Evolutionary conservation across 106 monocot genomes (phyloP).

Genomic region (Hemerocallis citrina): DNA sequence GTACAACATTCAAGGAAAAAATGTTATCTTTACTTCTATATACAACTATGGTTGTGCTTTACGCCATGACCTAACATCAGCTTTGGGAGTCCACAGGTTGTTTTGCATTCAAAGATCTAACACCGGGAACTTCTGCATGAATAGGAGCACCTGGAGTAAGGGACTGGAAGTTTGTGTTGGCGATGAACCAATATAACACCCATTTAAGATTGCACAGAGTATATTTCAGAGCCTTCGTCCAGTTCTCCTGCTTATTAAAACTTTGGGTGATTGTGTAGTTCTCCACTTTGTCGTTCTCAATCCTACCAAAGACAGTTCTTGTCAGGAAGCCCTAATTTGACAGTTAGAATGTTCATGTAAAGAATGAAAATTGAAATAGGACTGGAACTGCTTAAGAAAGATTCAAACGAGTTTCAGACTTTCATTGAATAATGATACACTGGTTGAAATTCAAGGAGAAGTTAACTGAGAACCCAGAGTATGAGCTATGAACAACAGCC

Average conservation of each 20-base stretch:
- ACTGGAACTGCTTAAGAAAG: not conserved
- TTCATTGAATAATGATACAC: not conserved
- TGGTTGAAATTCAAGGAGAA: not conserved
- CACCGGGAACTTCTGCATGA: slow-evolving; percentile 23
- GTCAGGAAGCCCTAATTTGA: no score
- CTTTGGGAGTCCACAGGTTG: not conserved
- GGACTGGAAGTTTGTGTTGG: slow-evolving; percentile 70
- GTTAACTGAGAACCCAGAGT: not conserved
- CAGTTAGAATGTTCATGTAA: not conserved
- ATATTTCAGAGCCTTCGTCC: slow-evolving; percentile 87
- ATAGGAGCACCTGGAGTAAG: slow-evolving; percentile 28
- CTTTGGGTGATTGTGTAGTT: slow-evolving; percentile 81
- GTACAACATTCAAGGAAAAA: no score
- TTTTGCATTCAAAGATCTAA: slow-evolving; percentile 9
- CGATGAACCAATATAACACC: slow-evolving; percentile 81
- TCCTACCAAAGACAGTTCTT: slow-evolving; percentile 35
- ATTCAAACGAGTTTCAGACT: not conserved
- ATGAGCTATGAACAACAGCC: not conserved
- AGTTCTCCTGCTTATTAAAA: slow-evolving; percentile 88
- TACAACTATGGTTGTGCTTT: not conserved
- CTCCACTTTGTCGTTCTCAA: slow-evolving; percentile 85
- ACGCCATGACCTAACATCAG: not conserved
- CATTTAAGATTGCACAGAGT: slow-evolving; percentile 91
- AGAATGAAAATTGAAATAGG: not conserved
- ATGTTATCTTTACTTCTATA: no score